Percentiles rank a stretch among this genome's conserved stretches.
These are phyloP conservation scores for Cystofilobasidium bisporidii DNA, from an alignment of 768 basidiomycete genomes.

Conservation along the genomic window DNA sequence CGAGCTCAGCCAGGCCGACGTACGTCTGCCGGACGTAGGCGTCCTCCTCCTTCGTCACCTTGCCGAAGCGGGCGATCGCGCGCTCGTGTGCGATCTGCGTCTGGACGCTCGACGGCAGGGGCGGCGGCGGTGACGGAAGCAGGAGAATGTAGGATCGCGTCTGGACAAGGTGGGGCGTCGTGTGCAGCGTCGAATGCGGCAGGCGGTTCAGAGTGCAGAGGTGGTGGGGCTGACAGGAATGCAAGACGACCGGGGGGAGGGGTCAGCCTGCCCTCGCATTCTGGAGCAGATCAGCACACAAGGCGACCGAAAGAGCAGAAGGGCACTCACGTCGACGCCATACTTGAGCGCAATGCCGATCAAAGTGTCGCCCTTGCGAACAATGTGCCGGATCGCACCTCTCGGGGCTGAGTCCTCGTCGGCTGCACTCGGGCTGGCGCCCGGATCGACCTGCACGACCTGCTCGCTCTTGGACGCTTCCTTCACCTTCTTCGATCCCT, in stretches of 20 bases:
- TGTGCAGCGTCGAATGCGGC: constrained; percentile 55
- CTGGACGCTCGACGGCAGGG: constrained; percentile 13
- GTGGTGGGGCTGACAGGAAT: constrained; percentile 46
- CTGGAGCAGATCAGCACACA: no score
- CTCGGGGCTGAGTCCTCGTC: not conserved
- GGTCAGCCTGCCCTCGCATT: not conserved
- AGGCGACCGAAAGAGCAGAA: not conserved
- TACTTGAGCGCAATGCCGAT: constrained; percentile 56
- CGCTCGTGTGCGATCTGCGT: constrained; percentile 40
- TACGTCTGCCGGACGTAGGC: constrained; percentile 59
- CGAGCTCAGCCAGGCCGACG: constrained; percentile 53
- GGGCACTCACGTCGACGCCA: constrained; percentile 51
- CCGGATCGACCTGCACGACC: not conserved
- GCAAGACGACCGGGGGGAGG: not conserved
- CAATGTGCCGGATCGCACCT: constrained; percentile 44
- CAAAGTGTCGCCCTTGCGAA: constrained; percentile 53
- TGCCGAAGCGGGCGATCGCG: constrained; percentile 55
- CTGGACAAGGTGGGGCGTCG: constrained; percentile 55
- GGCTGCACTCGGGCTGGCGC: not conserved
- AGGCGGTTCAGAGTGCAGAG: constrained; percentile 61
- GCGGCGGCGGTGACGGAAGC: constrained; percentile 27
- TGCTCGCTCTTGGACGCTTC: not conserved
- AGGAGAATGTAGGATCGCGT: constrained; percentile 33
- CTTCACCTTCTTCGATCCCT: no score
- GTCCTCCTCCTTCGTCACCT: constrained; percentile 60